Evolutionary conservation across 2,329 filamentous ascomycete genomes (phyloP).

Genomic region (Hypoxylon sp.): DNA sequence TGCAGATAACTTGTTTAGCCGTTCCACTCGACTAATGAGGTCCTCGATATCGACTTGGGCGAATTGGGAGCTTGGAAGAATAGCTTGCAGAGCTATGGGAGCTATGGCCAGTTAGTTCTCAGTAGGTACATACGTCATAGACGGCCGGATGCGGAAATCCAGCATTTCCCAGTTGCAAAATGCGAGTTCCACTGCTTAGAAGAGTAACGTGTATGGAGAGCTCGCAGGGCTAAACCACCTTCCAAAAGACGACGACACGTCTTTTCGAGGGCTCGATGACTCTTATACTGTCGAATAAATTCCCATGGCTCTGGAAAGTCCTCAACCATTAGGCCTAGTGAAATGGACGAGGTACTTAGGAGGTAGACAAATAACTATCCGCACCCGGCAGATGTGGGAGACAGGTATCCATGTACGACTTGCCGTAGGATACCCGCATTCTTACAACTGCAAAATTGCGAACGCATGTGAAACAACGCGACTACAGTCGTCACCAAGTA

Average conservation of each 20-base stretch:
- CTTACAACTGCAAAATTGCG: not conserved
- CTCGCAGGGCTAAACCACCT: conserved; percentile 11
- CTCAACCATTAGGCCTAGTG: not conserved
- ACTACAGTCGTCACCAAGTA: not conserved
- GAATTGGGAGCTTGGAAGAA: conserved; percentile 15
- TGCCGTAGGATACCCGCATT: conserved; percentile 14
- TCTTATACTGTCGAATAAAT: conserved; percentile 14
- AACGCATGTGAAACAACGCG: conserved; percentile 18
- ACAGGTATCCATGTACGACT: not conserved
- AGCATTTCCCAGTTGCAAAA: conserved; percentile 3
- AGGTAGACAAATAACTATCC: too few relatives aligned
- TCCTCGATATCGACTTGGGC: conserved; percentile 12
- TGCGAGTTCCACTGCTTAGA: conserved; percentile 4
- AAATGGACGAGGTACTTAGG: conserved; percentile 2
- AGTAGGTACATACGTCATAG: conserved; percentile 45
- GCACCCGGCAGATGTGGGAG: conserved; percentile 20
- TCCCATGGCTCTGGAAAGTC: conserved; percentile 4
- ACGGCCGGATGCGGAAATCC: conserved; percentile 39
- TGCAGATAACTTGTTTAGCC: conserved; percentile 32
- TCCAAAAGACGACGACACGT: conserved; percentile 11
- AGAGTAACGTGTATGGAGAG: conserved; percentile 14
- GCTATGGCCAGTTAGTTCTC: conserved; percentile 10
- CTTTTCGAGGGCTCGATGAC: conserved; percentile 1
- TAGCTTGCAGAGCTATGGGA: conserved; percentile 17
- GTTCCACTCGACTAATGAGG: conserved; percentile 23